phyloP scores from a whole-genome alignment of 495 filamentous ascomycete genomes.

The Talaromyces stipitatus region DNA sequence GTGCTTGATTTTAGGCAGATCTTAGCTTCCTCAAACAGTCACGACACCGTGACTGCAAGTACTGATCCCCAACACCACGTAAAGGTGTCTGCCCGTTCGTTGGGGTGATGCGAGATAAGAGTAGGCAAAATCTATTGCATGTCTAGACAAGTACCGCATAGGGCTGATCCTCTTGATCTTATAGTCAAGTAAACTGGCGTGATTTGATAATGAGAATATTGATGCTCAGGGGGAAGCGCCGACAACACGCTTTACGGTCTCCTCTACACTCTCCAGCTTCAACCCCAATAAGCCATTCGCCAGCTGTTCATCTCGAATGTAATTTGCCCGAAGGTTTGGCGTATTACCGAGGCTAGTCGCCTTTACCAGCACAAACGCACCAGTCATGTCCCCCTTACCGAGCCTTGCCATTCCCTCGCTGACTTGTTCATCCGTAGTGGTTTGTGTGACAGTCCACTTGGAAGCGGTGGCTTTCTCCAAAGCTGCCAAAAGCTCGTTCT shows the following conservation, averaged over 20 bases:
- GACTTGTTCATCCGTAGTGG: conserved; percentile 20
- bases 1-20: no score
- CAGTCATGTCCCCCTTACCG: conserved; percentile 26
- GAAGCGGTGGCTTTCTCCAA: conserved; percentile 32
- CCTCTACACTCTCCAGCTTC: conserved; percentile 18
- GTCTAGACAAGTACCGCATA: no score
- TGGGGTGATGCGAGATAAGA: no score
- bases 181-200: no score
- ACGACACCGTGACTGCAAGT: no score
- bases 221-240: no score
- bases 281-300: conserved; percentile 24
- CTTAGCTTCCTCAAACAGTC: no score
- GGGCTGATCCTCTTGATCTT: no score
- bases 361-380: conserved; percentile 19
- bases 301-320: conserved; percentile 15
- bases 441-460: conserved; percentile 30
- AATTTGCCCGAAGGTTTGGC: conserved; percentile 20
- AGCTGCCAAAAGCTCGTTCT: conserved; percentile 35
- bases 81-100: no score
- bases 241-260: conserved; percentile 18
- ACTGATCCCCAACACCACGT: no score
- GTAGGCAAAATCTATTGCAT: no score
- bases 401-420: conserved; percentile 22
- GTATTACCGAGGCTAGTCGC: conserved; percentile 19
- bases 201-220: no score